phyloP scores from a whole-genome alignment of 2,329 filamentous ascomycete species.

The Xylaria polymorpha region DNA sequence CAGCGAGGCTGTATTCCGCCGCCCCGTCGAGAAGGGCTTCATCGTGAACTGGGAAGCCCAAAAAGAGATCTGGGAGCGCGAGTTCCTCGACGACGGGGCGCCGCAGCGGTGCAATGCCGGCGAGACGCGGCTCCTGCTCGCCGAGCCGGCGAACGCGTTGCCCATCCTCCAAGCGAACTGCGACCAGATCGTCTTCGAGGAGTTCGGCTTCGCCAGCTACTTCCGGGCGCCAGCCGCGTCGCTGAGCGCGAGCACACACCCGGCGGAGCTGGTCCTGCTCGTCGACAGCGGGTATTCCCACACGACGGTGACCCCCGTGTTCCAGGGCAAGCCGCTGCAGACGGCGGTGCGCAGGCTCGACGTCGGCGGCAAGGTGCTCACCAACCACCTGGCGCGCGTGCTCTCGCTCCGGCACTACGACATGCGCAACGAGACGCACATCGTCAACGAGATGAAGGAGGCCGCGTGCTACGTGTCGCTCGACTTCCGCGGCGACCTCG shows the following conservation, averaged over 20 bases:
- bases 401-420: slow-evolving; percentile 94
- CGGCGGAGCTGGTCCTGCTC: slow-evolving; percentile 81
- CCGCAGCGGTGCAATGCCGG: slow-evolving; percentile 76
- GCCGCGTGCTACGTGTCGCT: slow-evolving; percentile 83
- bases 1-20: slow-evolving; percentile 85
- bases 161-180: slow-evolving; percentile 86
- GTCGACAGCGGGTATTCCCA: slow-evolving; percentile 94
- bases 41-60: slow-evolving; percentile 97
- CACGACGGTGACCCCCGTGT: slow-evolving; percentile 88
- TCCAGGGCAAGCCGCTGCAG: slow-evolving; percentile 83
- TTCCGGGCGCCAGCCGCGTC: slow-evolving; percentile 76
- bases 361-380: slow-evolving; percentile 91
- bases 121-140: slow-evolving; percentile 85
- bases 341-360: slow-evolving; percentile 85
- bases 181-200: slow-evolving; percentile 97
- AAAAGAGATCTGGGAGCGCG: slow-evolving; percentile 93
- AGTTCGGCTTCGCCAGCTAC: slow-evolving; percentile 92
- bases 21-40: slow-evolving; percentile 94
- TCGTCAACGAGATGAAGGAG: slow-evolving; percentile 97
- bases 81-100: slow-evolving; percentile 80
- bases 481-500: slow-evolving; percentile 82
- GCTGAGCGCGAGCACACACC: slow-evolving; percentile 85
- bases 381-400: slow-evolving; percentile 90
- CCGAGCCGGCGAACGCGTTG: slow-evolving; percentile 86
- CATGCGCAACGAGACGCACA: slow-evolving; percentile 91